These are phyloP conservation scores for Senna siamea DNA, from an alignment of 306 rosid genomes.

Conservation along the genomic window DNA sequence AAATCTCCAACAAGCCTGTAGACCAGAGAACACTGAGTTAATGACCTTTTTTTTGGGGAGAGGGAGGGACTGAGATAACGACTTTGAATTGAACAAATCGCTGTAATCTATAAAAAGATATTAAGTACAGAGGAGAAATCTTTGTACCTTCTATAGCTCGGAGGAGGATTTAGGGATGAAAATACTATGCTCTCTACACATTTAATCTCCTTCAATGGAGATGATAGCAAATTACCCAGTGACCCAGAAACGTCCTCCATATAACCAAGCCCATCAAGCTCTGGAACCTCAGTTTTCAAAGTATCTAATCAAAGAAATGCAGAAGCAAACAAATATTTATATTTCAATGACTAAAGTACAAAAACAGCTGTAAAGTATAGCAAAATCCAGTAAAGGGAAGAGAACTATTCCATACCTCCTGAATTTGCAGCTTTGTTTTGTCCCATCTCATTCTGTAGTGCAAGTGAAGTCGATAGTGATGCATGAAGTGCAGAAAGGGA, in stretches of 20 bases:
- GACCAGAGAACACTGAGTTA: conserved; percentile 36
- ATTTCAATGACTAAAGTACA: conserved; percentile 16
- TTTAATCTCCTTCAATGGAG: conserved; percentile 76
- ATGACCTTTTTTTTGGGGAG: not conserved
- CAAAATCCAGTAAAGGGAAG: conserved; percentile 18
- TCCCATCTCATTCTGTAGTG: conserved; percentile 75
- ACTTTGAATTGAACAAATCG: conserved; percentile 8
- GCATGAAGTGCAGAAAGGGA: conserved; percentile 92
- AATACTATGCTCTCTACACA: conserved; percentile 89
- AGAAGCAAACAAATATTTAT: conserved; percentile 41
- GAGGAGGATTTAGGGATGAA: conserved; percentile 98
- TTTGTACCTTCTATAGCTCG: conserved; percentile 85
- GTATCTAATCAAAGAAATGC: conserved; percentile 51
- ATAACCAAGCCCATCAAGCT: conserved; percentile 90
- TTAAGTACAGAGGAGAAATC: conserved; percentile 20
- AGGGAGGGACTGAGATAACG: not conserved
- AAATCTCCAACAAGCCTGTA: conserved; percentile 94
- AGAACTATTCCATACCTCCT: conserved; percentile 61
- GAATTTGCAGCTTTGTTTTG: conserved; percentile 73
- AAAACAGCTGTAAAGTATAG: conserved; percentile 11
- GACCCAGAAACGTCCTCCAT: conserved; percentile 97
- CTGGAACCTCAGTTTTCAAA: conserved; percentile 70
- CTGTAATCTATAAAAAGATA: conserved; percentile 14
- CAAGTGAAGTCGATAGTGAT: conserved; percentile 94
- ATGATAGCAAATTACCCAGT: conserved; percentile 69